Evolutionary conservation across 352 stramenopile species (phyloP), one percentile per base, ranked within the genome.

Genomic region (Phytophthora crassamura): DNA sequence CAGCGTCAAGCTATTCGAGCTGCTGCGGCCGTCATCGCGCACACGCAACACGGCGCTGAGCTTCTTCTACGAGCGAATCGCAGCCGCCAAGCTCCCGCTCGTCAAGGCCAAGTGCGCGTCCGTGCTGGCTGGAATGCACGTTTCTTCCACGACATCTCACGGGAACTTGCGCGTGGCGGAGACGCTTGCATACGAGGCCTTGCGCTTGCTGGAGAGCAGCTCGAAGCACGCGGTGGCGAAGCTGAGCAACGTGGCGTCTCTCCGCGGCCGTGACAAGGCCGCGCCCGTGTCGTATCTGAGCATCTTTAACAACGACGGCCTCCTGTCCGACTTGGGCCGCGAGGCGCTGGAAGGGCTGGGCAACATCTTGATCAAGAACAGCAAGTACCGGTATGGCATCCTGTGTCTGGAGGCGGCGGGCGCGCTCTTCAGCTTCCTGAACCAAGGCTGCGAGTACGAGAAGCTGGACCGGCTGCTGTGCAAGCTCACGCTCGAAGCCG

Each of bases 381-480:
- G 90, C 35, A 96, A 96, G 56, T 96, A 96, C 49, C 86, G 84
- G 14, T 94, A 91, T 42, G 86, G 86, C 3, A 91, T 96, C 34
- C 36, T 91, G 52, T 91, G 84, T 40, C 65, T 94, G 2, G 88
- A 96, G 65, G 82, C 85, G n/a, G 88, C 88, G 2, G 59, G 75
- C 2, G 52, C 55, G 8, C 46, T 96, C 1, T 94, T 83, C 56
- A 73, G 58, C 10, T 87, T 93, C 16, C 54, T 94, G 34, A 87
- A 94, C 35, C 81, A 91, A 46, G 83, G 82, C 11, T 72, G 66
- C 16, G 82, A 87, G 42, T 90, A 96, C 53, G 84, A 96, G 41
- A 88, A 87, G 34, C 60, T 96, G 14, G 84, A 94, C 30, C 77
- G 88, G 16, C 47, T 91, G 4, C 68, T 94, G 54, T 94, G 84